phyloP scores from a whole-genome alignment of 495 filamentous ascomycete species.

The Parachaetomium inaequale region DNA sequence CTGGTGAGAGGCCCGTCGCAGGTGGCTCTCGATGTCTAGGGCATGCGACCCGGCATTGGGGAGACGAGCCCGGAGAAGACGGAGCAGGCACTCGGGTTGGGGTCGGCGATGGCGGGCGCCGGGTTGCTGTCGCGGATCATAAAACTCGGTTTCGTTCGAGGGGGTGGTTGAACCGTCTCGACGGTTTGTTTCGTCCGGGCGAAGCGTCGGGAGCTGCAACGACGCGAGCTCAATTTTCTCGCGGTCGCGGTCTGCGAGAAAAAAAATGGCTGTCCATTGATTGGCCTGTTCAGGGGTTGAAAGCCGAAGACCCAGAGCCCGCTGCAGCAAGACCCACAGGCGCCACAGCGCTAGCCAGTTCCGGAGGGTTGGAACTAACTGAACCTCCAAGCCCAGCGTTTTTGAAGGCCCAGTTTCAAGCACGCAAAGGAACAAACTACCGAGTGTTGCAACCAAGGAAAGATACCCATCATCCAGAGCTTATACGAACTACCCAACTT shows the following conservation, averaged over 20 bases:
- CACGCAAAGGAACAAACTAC: not conserved
- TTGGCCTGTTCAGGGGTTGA: not conserved
- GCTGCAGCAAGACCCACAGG: not conserved
- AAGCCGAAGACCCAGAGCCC: not conserved
- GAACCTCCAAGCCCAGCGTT: not conserved
- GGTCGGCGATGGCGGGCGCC: not conserved
- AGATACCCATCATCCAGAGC: not conserved
- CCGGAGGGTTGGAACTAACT: not conserved
- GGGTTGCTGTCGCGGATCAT: not conserved
- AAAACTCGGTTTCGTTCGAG: not conserved
- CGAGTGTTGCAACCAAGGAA: not conserved
- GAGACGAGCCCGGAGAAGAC: not conserved
- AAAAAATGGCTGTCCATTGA: slow-evolving; percentile 8
- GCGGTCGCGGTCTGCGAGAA: not conserved
- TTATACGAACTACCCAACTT: not conserved
- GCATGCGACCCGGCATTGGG: slow-evolving; percentile 21
- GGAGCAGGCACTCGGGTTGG: not conserved
- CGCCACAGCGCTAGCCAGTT: slow-evolving; percentile 4
- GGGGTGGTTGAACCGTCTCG: not conserved
- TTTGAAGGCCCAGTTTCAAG: not conserved
- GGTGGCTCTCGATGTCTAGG: slow-evolving; percentile 20
- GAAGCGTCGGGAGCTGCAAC: not conserved
- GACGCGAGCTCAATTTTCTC: slow-evolving; percentile 4
- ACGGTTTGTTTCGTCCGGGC: not conserved
- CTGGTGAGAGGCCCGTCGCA: slow-evolving; percentile 17